Conservation (phyloP, 164 flowering plant species). For the Aristolochia fimbriata region DNA sequence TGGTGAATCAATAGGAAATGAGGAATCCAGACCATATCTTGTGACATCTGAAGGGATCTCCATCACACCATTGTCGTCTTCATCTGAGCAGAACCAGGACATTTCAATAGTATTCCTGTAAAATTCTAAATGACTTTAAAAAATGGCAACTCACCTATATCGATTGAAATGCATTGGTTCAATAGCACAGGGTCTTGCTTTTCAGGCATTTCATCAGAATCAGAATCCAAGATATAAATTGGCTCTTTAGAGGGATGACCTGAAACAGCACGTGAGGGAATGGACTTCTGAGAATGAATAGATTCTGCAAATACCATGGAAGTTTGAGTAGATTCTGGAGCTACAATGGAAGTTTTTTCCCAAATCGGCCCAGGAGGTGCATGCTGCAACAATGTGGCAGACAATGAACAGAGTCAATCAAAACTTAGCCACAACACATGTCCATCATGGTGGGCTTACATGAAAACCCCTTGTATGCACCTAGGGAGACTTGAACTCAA, state of each 20-base stretch:
- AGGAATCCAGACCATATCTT: conserved; percentile 9
- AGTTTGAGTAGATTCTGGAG: conserved; percentile 33
- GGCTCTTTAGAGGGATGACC: conserved; percentile 39
- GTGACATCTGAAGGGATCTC: conserved; percentile 8
- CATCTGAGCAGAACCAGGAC: not conserved
- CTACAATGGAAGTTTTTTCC: conserved; percentile 42
- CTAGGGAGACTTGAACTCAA: too few relatives aligned
- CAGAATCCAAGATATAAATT: conserved; percentile 29
- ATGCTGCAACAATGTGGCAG: conserved; percentile 25
- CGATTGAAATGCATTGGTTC: conserved; percentile 5
- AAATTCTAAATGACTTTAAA: too few relatives aligned
- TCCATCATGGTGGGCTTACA: too few relatives aligned
- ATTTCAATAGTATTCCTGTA: too few relatives aligned
- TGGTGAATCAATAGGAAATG: conserved; percentile 16
- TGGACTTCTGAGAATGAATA: conserved; percentile 20
- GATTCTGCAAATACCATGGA: conserved; percentile 33
- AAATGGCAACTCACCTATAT: conserved; percentile 15
- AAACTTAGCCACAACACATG: too few relatives aligned
- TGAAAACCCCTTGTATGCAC: too few relatives aligned
- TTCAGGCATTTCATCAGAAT: conserved; percentile 13
- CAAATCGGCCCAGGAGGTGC: conserved; percentile 38
- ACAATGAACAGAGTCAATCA: not conserved
- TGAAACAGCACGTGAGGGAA: conserved; percentile 40
- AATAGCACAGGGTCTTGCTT: conserved; percentile 16
- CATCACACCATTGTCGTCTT: too few relatives aligned